Evolutionary conservation across 2,329 filamentous ascomycete species (phyloP).

Genomic region (Intubia oerlemansii): DNA sequence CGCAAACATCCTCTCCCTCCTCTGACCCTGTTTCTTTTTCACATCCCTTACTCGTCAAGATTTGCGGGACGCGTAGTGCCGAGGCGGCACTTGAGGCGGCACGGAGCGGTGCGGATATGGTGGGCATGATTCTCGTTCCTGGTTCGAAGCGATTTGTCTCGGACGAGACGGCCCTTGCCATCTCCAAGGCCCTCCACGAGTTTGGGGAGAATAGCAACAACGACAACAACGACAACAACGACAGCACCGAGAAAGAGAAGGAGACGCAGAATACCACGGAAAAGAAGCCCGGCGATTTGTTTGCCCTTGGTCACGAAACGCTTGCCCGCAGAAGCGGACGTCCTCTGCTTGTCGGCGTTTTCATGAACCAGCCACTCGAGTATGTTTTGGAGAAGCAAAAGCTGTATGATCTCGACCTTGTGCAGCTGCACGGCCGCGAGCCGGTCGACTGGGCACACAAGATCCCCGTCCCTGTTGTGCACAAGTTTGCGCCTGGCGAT

Average conservation of each 20-base stretch:
- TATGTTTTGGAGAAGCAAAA: constrained; percentile 65
- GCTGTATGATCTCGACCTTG: constrained; percentile 59
- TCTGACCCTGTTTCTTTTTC: not conserved
- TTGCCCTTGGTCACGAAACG: constrained; percentile 15
- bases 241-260: too few relatives aligned
- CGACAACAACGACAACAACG: constrained; percentile 2
- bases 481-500: constrained; percentile 59
- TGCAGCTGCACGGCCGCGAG: constrained; percentile 84
- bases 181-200: constrained; percentile 56
- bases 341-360: constrained; percentile 77
- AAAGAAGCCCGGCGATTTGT: constrained; percentile 42
- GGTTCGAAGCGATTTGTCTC: constrained; percentile 62
- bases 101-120: constrained; percentile 70
- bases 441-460: constrained; percentile 74
- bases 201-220: constrained; percentile 13
- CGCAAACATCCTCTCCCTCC: too few relatives aligned
- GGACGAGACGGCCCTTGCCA: constrained; percentile 56
- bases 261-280: too few relatives aligned
- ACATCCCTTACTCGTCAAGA: constrained; percentile 56
- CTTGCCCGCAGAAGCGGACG: constrained; percentile 23
- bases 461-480: constrained; percentile 85
- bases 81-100: constrained; percentile 66
- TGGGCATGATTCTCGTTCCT: constrained; percentile 81
- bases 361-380: constrained; percentile 70
- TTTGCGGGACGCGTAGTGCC: constrained; percentile 72